Evolutionary conservation across 176 grass and related monocot genomes (phyloP), one percentile per base, ranked within the genome.

Genomic region (Luzula sylvatica): DNA sequence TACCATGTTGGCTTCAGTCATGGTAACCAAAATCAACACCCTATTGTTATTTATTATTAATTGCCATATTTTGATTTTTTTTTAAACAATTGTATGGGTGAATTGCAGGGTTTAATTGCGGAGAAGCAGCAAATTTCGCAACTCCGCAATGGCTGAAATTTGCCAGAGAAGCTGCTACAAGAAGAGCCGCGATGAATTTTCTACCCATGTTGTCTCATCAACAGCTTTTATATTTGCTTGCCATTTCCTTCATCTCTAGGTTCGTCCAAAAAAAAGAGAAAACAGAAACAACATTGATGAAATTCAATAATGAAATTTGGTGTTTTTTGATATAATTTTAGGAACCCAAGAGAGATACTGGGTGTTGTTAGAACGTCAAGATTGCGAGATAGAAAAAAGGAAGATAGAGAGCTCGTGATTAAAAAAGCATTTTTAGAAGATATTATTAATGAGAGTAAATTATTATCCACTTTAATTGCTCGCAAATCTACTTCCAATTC

Each of bases 141-240:
- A 98, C 92, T 75, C 81, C 92, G 8, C 82, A 87, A 44, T 98
- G 92, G 92, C 68, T 98, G 54, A 90, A 77, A 51, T 89, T 90
- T 64, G 92, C 92, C 7, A 98, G 86, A 78, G 85, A 98, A 30
- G 92, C 92, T 60, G 92, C 92, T 23, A 72, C 90, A 24, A 67
- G 92, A 54, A 90, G 92, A 76, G 92, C 92, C 55, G 81, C 83
- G 25, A 98, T 98, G 92, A 90, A 86, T 80, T 78, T 86, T 74
- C 85, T 98, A 56, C 92, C 92, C 19, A 98, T 98, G 92, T 85
- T 98, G 39, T 98, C 92, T 20, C 92, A 98, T 77, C 92, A 98
- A 68, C 92, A 98, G 71, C 74, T 98, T 29, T 51, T 98, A 23
- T 98, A 98, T 58, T 48, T 98, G 68, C 65, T 90, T 76, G 75